Conservation (phyloP, 257 asterid genomes). For the Cynanchum wilfordii region DNA sequence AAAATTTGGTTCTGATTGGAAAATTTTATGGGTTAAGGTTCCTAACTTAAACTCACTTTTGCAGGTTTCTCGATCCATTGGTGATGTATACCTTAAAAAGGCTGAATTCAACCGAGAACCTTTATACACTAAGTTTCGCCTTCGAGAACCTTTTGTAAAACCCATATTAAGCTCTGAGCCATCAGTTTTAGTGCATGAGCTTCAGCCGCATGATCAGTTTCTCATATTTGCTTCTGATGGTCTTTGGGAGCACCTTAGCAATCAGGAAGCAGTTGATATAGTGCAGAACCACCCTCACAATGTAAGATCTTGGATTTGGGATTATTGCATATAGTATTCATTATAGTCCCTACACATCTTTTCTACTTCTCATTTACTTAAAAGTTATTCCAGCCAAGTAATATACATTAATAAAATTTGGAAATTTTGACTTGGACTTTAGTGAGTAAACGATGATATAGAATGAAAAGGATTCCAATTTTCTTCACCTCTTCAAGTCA, state of each 20-base stretch:
- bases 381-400: background rate
- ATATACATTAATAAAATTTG: too few species aligned
- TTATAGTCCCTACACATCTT: background rate
- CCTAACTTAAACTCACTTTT: slow-evolving; percentile 13
- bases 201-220: slow-evolving; percentile 41
- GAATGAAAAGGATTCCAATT: background rate
- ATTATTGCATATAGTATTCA: background rate
- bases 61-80: slow-evolving; percentile 49
- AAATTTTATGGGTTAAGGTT: background rate
- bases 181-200: slow-evolving; percentile 36
- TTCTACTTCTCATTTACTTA: too few species aligned
- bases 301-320: slow-evolving; percentile 23
- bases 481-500: background rate
- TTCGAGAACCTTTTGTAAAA: slow-evolving; percentile 35
- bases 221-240: slow-evolving; percentile 56
- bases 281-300: slow-evolving; percentile 38
- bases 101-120: slow-evolving; percentile 47
- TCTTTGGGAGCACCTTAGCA: slow-evolving; percentile 53
- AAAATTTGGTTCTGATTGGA: background rate
- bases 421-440: background rate
- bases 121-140: slow-evolving; percentile 43
- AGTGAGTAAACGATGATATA: background rate
- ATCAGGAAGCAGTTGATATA: slow-evolving; percentile 52
- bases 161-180: slow-evolving; percentile 49
- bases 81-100: slow-evolving; percentile 47